Base-by-base conservation (phyloP, 345 rosid species). In the Gossypium raimondii region DNA sequence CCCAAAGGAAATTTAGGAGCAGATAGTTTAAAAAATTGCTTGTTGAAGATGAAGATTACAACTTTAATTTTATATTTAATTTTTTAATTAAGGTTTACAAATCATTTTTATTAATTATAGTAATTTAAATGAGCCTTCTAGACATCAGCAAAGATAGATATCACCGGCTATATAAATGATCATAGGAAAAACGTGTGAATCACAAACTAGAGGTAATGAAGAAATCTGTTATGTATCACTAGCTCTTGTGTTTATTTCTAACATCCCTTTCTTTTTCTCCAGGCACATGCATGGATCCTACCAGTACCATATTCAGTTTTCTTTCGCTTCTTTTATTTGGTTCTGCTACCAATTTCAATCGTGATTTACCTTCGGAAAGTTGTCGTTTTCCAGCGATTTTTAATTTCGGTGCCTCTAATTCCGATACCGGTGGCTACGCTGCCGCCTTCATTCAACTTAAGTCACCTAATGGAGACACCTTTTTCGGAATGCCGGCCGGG, bases 351-450 rank as follows among this genome's bases (percentile, higher is more conserved):
- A 17, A 22, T 11, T 25, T 56, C 6, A 70, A 56, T 56, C 52
- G 76, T 7, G 67, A 9, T 10, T 50, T 38, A 45, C 78, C 72
- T 45, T 18, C 8, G 55, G 7, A 18, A 29, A 57, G 11, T 16
- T 81, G 83, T 56, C 43, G 67, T 43, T 87, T 85, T 61, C 90
- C 86, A 11, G 90, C 90, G 10, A 76, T 86, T 44, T 86, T 85
- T 45, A 87, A 85, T 82, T 87, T 89, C 1, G 93, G 93, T 2
- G 89, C 83, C 78, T 89, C 89, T 0, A 86, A 89, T 65, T 83
- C 89, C 0, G 89, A 86, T 51, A 82, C 93, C 7, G 90, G 91
- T 10, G 85, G 82, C 52, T 67, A 82, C n/a, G 63, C 77, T 22
- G 84, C 91, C 9, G 85, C 89, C 57, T 78, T 87, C 20, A 7